phyloP scores from a whole-genome alignment of 2,329 filamentous ascomycete species.

The Trichophyton rubrum region DNA sequence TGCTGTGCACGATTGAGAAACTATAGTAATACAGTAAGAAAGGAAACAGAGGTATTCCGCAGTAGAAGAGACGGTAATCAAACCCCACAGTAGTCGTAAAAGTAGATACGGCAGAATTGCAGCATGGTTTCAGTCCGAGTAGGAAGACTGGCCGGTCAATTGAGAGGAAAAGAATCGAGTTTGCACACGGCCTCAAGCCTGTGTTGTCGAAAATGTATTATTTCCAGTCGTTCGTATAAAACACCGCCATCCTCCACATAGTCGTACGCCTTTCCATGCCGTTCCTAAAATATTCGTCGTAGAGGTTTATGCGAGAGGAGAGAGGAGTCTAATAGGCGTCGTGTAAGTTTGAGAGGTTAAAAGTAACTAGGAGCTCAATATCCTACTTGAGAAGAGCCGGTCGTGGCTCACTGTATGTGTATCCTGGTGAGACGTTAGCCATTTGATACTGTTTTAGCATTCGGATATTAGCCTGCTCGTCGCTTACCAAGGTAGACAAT shows the following conservation, averaged over 20 bases:
- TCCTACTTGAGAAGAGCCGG: slow-evolving; percentile 61
- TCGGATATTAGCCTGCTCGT: not conserved
- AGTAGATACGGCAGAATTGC: not conserved
- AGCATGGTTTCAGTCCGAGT: not conserved
- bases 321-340: slow-evolving; percentile 26
- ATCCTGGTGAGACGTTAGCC: slow-evolving; percentile 45
- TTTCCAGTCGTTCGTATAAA: not conserved
- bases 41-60: not conserved
- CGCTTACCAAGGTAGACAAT: slow-evolving; percentile 85
- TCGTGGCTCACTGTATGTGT: slow-evolving; percentile 84
- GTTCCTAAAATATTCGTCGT: not conserved
- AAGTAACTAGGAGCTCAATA: not conserved
- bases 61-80: not conserved
- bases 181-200: not conserved
- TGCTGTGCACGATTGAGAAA: not conserved
- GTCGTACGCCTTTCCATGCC: not conserved
- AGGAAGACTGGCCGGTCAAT: not conserved
- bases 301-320: slow-evolving; percentile 28
- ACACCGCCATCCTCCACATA: not conserved
- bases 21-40: not conserved
- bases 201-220: not conserved
- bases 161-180: not conserved
- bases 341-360: slow-evolving; percentile 7
- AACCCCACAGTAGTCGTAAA: not conserved
- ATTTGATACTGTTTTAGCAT: slow-evolving; percentile 7